Base-by-base conservation (phyloP, 116 monocot species). In the Iris pallida region DNA sequence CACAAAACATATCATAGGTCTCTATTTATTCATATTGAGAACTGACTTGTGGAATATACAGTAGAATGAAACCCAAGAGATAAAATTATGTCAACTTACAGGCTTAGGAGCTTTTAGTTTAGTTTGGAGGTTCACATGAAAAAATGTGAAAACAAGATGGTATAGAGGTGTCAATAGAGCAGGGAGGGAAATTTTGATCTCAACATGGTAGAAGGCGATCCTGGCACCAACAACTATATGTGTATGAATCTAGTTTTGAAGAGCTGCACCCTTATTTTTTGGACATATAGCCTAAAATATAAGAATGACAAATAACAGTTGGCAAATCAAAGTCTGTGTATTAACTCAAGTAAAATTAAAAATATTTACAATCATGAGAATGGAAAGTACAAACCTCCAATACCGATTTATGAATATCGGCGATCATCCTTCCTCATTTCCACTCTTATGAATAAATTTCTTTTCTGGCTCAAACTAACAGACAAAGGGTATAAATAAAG, bases 101-200 rank as follows among this genome's bases (percentile, higher is more conserved):
- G 98, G 93, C 75, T 98, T 98, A 40, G 98, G 98, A 70, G 98
- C 88, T 84, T 98, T 93, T 57, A 83, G 86, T 75, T 93, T 98
- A 68, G 80, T 84, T 86, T 93, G 98, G 66, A 98, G 90, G 70
- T 98, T 93, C 51, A 98, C 68, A 75, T 98, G 93, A 71, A 90
- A 93, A 57, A 93, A 82, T 0, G 93, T 90, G 57, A 98, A 98
- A 12, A 98, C 68, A 82, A 98, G 85, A 81, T 98, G 98, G 66
- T 90, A 90, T 15, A 90, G 98, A 54, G 93, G 85, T 62, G 98
- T 88, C 73, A 92, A 82, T 69, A 98, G 54, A 61, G 88, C 78
- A 18, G 93, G 98, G 41, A 98, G 82, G 71, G 75, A 83, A 47
- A 98, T 78, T 82, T 93, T 98, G 61, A 98, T 86, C 59, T 98